Evolutionary conservation across 768 basidiomycete species (phyloP), one percentile per base, ranked within the genome.

Genomic region (Suillus sp.): DNA sequence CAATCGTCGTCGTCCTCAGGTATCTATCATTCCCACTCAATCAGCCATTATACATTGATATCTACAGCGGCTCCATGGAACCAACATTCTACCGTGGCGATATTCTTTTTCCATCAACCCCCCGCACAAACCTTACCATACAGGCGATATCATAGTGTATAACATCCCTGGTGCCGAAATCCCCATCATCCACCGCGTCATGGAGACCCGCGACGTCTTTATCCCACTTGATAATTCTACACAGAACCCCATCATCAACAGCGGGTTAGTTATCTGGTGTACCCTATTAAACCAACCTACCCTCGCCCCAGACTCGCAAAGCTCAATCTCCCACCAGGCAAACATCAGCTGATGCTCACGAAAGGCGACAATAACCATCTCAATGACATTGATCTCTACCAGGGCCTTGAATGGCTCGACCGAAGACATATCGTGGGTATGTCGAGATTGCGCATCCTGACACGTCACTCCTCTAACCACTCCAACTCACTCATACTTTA

Each of bases 141-240:
- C 91, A 11, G 97, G 96, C 22, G 97, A 99, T 73, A 99, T 99
- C 67, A 97, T 95, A 0, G 96, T 99, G 3, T 99, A 99, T 85
- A 96, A 94, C 78, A 83, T 95, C 53, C 95, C 96, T 4, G 92
- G 95, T 43, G 90, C 86, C 10, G 89, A 92, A 16, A 95, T 99
- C 59, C 96, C 96, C 4, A 99, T 99, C 69, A 96, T 99, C 3
- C 97, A 99, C 74, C 86, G 97, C 35, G 89, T 99, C 1, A 80
- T 99, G 11, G 96, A 99, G 78, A 92, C 93, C 0, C 96, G 93
- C 69, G 88, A 93, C 63, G 78, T 87, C 66, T 65, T 80, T 11
- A 76, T 79, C 48, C 80, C 79, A 20, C 32, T 54, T 2, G 20
- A 35, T 59, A 72, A 78, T 34, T 66, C 73, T 30, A 76, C 71